phyloP scores from a whole-genome alignment of 768 basidiomycete genomes.

The Mycena leptocephala region DNA sequence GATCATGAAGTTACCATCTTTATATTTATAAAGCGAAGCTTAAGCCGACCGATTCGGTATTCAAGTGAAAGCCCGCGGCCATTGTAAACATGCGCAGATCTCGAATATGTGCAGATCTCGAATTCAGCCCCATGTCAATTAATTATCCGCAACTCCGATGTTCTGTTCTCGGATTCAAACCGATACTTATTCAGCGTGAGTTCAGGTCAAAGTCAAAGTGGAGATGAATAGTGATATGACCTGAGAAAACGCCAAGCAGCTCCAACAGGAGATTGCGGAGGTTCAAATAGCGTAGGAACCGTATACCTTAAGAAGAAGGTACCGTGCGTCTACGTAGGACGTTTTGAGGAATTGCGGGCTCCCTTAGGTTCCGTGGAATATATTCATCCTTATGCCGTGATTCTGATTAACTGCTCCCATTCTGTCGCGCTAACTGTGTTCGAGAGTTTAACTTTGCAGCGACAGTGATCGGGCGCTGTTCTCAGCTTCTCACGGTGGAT shows the following conservation, averaged over 20 bases:
- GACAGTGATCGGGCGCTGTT: conserved; percentile 14
- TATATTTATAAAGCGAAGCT: conserved; percentile 6
- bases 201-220: too few relatives aligned
- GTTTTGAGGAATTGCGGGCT: too few relatives aligned
- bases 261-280: too few relatives aligned
- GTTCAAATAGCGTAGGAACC: too few relatives aligned
- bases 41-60: neutral
- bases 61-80: neutral
- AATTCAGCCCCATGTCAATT: too few relatives aligned
- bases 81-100: neutral
- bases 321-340: too few relatives aligned
- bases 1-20: conserved; percentile 2
- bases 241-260: too few relatives aligned
- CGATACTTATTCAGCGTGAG: neutral
- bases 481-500: conserved; percentile 6
- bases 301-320: too few relatives aligned
- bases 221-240: too few relatives aligned
- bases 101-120: neutral
- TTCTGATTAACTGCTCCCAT: neutral
- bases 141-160: neutral
- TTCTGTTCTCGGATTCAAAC: neutral
- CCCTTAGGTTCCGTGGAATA: conserved; percentile 6
- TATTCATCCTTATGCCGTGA: neutral
- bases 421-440: neutral
- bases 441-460: neutral